Conservation (phyloP, 2,329 filamentous ascomycete genomes). For the Cyanodermella asteris region DNA sequence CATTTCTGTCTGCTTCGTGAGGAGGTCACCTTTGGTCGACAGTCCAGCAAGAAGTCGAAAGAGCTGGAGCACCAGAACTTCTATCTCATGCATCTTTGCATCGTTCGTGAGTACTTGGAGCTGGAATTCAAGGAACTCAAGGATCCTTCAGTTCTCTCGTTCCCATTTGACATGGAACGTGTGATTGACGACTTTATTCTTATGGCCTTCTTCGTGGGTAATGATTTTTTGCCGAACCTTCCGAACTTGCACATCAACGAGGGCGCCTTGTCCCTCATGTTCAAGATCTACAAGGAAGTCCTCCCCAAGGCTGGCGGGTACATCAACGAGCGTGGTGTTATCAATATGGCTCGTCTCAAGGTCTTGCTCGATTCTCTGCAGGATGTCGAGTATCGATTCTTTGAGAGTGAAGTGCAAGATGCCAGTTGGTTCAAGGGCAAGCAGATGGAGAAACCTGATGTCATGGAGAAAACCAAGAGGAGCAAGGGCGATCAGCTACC, state of each 20-base stretch:
- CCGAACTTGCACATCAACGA: conserved; percentile 97
- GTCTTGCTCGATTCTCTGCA: conserved; percentile 64
- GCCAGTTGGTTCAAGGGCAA: conserved; percentile 85
- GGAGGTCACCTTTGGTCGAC: conserved; percentile 88
- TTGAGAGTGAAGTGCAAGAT: conserved; percentile 74
- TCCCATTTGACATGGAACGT: conserved; percentile 79
- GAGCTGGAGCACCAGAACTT: conserved; percentile 98
- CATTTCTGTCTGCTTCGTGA: conserved; percentile 95
- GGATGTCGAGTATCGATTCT: conserved; percentile 77
- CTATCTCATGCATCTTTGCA: conserved; percentile 89
- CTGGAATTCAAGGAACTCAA: conserved; percentile 90
- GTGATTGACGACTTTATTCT: conserved; percentile 98
- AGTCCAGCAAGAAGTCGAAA: conserved; percentile 72
- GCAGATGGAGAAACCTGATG: conserved; percentile 45
- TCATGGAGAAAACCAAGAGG: conserved; percentile 35
- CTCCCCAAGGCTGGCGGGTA: conserved; percentile 77
- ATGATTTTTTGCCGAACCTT: conserved; percentile 94
- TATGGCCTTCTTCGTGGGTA: conserved; percentile 98
- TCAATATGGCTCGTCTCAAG: conserved; percentile 63
- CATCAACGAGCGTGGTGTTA: conserved; percentile 84
- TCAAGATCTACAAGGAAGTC: conserved; percentile 81
- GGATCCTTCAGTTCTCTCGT: conserved; percentile 45
- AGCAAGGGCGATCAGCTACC: conserved; percentile 33
- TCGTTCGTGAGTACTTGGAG: conserved; percentile 91
- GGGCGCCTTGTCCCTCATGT: conserved; percentile 90